Base-by-base conservation (phyloP, 371 early-diverging fungal genomes). In the Mucor velutinosus region DNA sequence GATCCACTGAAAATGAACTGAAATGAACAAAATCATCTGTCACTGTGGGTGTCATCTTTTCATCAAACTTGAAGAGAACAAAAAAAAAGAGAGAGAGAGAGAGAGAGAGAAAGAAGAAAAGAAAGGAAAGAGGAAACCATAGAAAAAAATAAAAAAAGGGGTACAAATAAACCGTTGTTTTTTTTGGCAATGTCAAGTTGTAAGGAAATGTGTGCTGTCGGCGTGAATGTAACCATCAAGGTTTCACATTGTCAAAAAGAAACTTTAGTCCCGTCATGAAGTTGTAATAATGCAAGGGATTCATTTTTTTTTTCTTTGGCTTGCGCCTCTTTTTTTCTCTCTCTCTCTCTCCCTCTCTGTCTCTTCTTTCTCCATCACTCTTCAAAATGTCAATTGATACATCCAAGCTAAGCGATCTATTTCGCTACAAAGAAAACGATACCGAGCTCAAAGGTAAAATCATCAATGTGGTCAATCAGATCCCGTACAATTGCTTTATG, bases 401-500 rank as follows among this genome's bases (percentile, higher is more conserved):
- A 6, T 51, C 57, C 15, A 57, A 61, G 57, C 43, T 67, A 19
- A 70, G 58, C 12, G 56, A 64, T 6, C 39, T 65, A 3, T 57
- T 69, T 30, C 19, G 57, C 23, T 60, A 59, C 19, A 56, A 57
- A 23, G 47, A 63, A 59, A 39, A 17, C 17, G 60, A 69, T 15
- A 23, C 58, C 25, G n/a, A 57, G 21, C 27, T 79, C 7, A 59
- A 62, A 32, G 82, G 82, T 43, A 81, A 80, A 41, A 72, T 87
- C 12, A 86, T 87, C 74, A 85, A 74, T 51, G 86, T 87, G 11
- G 83, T 83, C 21, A 81, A 87, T 32, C 84, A 87, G 58, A 77
- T 86, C 14, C 86, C 81, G 3, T 81, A 65, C 58, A 51, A 69
- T 3, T 80, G 75, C 49, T 53, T 67, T n/a, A 37, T 78, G 35